Evolutionary conservation across 768 basidiomycete species (phyloP).

Genomic region (Peribolospora baueri): DNA sequence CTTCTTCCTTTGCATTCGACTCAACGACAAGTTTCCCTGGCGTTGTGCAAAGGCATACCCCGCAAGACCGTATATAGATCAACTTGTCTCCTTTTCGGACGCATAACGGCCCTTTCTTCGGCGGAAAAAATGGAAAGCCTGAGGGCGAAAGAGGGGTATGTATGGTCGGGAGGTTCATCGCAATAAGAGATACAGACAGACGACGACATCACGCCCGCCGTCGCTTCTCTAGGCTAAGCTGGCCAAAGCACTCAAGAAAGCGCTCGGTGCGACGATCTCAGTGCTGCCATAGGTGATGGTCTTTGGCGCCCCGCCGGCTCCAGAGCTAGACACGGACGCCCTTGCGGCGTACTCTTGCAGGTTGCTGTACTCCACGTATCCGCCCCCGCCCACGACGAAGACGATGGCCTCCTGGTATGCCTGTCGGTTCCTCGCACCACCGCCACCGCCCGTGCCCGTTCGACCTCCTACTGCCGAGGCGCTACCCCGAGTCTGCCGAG

Average conservation of each 20-base stretch:
- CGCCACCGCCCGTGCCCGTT: slow-evolving; percentile 26
- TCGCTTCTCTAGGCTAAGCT: slow-evolving; percentile 14
- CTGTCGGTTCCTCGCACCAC: slow-evolving; percentile 30
- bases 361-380: slow-evolving; percentile 94
- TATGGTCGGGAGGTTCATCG: neutral
- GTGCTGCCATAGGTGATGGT: slow-evolving; percentile 83
- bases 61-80: too few species aligned
- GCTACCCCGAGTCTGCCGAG: slow-evolving; percentile 39
- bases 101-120: too few species aligned
- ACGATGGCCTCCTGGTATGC: slow-evolving; percentile 67
- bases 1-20: too few species aligned
- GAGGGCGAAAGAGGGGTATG: too few species aligned
- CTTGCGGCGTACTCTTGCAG: slow-evolving; percentile 73
- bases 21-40: too few species aligned
- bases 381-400: slow-evolving; percentile 87
- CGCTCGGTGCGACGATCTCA: slow-evolving; percentile 71
- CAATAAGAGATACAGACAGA: neutral
- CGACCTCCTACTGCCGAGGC: slow-evolving; percentile 23
- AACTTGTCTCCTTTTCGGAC: too few species aligned
- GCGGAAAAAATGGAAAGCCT: too few species aligned
- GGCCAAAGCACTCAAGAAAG: slow-evolving; percentile 51
- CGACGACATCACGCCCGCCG: neutral
- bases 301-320: slow-evolving; percentile 29
- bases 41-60: too few species aligned
- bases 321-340: slow-evolving; percentile 18